Evolutionary conservation across 2,329 filamentous ascomycete species (phyloP), one percentile per base, ranked within the genome.

Genomic region (Fusarium concolor): DNA sequence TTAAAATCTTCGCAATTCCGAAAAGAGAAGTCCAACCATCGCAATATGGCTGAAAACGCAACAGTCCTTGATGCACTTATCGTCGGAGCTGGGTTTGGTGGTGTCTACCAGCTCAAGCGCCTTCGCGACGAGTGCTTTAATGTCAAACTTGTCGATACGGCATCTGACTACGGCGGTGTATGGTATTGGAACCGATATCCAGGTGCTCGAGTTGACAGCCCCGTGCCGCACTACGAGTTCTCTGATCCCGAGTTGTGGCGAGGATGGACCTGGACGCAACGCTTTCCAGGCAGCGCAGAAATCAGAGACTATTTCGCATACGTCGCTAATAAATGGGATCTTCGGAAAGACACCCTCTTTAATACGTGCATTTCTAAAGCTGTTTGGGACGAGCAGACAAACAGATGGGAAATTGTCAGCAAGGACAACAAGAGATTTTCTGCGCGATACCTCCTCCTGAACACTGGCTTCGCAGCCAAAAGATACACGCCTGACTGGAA

Each of bases 321-420:
- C 7, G 31, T 53, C 2, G 61, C 64, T 5, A 3, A 68, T 15
- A 55, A 44, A 4, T 38, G 61, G 46, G 18, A 62, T 17, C 38
- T 69, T 0, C 58, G 41, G 11, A 59, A 52, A 31, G 61, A 69
- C 42, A 79, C 77, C 15, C 10, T 43, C 1, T 51, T 51, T 35
- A 29, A 43, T 15, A 75, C 76, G 9, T 87, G 85, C 72, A 74
- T 84, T 55, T 71, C 75, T 1, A 64, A 54, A 1, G 54, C 64
- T 4, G 41, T 44, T 0, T 51, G 47, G 47, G 14, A n/a, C 0
- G 35, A 51, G 9, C 10, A 43, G 3, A 0, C 5, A 1, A 29
- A 4, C 4, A 51, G 29, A 35, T 33, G 60, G 44, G 15, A 56
- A 2, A 28, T 54, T 0, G 20, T 18, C 7, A 35, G 29, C 10